Evolutionary conservation across 306 rosid species (phyloP).

Genomic region (Prunus fruticosa): DNA sequence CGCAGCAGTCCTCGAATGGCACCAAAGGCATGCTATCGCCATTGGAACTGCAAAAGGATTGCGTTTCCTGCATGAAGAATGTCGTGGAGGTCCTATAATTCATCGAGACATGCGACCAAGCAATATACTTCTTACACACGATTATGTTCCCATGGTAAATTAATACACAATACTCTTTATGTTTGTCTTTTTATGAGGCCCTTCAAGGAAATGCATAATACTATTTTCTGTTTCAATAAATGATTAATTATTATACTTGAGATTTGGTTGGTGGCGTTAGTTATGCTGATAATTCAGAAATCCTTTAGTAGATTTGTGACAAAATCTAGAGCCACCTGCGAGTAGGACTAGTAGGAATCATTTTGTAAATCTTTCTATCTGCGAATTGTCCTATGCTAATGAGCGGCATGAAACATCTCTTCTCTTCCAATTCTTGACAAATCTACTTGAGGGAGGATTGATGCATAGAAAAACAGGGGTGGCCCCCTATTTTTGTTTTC

Average conservation of each 20-base stretch:
- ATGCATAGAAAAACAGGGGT: not conserved
- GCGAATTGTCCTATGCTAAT: not conserved
- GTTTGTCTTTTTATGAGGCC: not conserved
- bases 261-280: not conserved
- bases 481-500: no score
- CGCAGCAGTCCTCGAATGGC: constrained; percentile 64
- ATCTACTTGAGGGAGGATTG: not conserved
- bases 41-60: constrained; percentile 84
- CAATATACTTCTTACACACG: constrained; percentile 86
- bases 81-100: constrained; percentile 85
- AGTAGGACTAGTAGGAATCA: no score
- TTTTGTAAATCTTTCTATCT: not conserved
- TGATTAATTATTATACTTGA: not conserved
- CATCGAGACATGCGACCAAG: constrained; percentile 84
- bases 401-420: not conserved
- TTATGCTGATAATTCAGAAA: not conserved
- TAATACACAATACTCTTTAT: not conserved
- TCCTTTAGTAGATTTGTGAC: not conserved
- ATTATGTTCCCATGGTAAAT: constrained; percentile 79
- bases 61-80: constrained; percentile 88
- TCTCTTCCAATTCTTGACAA: not conserved
- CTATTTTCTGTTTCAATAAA: not conserved
- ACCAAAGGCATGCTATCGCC: constrained; percentile 76
- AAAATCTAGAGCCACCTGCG: no score
- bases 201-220: not conserved